Base-by-base conservation (phyloP, 148 eudicot genomes). In the Polygonum aviculare region DNA sequence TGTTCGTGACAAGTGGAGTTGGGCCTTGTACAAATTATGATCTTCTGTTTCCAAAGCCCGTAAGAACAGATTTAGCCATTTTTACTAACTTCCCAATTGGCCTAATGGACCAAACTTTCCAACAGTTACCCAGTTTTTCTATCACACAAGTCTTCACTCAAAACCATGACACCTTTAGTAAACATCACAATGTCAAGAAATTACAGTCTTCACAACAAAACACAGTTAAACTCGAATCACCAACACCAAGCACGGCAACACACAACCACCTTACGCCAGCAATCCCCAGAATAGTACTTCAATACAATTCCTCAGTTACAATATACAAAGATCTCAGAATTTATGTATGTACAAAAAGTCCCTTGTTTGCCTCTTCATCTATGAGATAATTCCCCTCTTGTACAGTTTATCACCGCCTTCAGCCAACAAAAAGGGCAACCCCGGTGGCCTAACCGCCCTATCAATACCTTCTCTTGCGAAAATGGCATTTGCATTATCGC, bases 361-460 rank as follows among this genome's bases (percentile, higher is more conserved):
- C 2, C 22, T 7, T 57, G 5, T 31, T 14, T 12, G 6, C 39
- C 16, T 33, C 69, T 26, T 33, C 39, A 63, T 63, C 35, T 67
- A 79, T 22, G 85, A 15, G 44, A 87, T 76, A 60, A 94, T 87
- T 21, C 83, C 90, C 36, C 60, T 80, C 81, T 87, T 94, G 77
- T 89, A 94, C 87, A 94, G 77, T 70, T 85, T 88, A 82, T 94
- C 97, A 26, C 92, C 90, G 35, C 98, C 97, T 82, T 94, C 98
- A 4, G 88, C 96, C 77, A 76, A 82, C 3, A 93, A 84, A 79
- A 78, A 79, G 40, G 72, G 84, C 38, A 77, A 78, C 74, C 82
- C 79, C 0, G 84, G 84, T 62, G 78, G 88, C 67, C 76, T 81
- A 0, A 57, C 74, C n/a, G 55, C 76, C 60, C 87, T 82, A 49